These are phyloP conservation scores for Stephania japonica DNA, from an alignment of 164 flowering plant genomes.

Conservation along the genomic window DNA sequence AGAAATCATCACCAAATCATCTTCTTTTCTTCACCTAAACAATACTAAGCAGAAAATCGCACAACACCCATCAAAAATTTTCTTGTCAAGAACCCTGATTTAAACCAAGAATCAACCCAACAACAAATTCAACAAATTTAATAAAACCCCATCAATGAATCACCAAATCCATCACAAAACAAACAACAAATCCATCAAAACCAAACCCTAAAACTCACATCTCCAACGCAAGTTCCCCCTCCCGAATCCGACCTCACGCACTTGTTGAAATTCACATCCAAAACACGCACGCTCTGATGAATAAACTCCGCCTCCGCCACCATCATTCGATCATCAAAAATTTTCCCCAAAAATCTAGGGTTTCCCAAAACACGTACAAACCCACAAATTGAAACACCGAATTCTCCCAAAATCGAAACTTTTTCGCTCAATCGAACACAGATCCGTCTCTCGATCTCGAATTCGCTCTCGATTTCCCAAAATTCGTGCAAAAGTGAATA, in stretches of 20 bases:
- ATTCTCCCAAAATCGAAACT: too few relatives aligned
- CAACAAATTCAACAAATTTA: not conserved
- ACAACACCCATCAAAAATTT: not conserved
- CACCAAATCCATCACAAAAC: not conserved
- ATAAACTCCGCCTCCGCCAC: constrained; percentile 24
- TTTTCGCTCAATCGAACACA: too few relatives aligned
- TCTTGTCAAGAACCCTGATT: not conserved
- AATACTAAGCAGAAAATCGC: not conserved
- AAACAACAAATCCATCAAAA: not conserved
- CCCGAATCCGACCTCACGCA: constrained; percentile 19
- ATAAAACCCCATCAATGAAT: too few relatives aligned
- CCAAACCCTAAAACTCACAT: constrained; percentile 17
- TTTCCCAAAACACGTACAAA: not conserved
- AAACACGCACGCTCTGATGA: constrained; percentile 21
- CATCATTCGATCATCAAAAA: constrained; percentile 26
- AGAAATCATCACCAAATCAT: not conserved
- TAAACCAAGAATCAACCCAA: not conserved
- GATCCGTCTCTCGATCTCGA: too few relatives aligned
- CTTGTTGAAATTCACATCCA: constrained; percentile 30
- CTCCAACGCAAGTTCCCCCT: constrained; percentile 27
- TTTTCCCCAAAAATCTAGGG: not conserved
- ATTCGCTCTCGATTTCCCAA: too few relatives aligned
- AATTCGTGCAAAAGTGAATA: not conserved
- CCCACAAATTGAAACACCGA: too few relatives aligned
- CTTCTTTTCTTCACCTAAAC: not conserved